Evolutionary conservation across 1,284 basidiomycete species (phyloP), one percentile per base, ranked within the genome.

Genomic region (Jaminaea rosea): DNA sequence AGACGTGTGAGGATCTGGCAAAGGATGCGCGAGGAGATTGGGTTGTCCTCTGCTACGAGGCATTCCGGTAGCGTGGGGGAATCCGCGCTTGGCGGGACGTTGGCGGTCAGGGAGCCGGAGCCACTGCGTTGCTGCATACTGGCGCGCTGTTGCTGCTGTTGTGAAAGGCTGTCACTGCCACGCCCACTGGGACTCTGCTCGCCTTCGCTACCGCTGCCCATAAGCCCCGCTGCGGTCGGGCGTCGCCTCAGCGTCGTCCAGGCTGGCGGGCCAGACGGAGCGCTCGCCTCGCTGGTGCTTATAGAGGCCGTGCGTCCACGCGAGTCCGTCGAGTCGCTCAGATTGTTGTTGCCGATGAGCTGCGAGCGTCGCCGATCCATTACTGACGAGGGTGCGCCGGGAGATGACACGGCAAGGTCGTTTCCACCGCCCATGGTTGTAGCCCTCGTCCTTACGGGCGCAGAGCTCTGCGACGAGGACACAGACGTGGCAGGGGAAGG

Each of bases 11-110:
- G 80, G 44, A 97, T 77, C 0, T 88, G 94, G 76, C 97, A 92
- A 53, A 97, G 84, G 57, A 71, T 65, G 7, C 58, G 55, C n/a
- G 60, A 50, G 31, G 62, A 61, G 32, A 69, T 94, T 0, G 93
- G 93, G 70, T 98, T 98, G 71, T 97, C 91, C 73, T 98, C 94
- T 0, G 92, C 94, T 44, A 99, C 81, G 29, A 99, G 76, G 66
- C 90, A 92, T 19, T 88, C 91, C 49, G 97, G 84, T 17, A 84
- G 68, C 28, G 69, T 46, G 27, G 53, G 42, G 26, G 34, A 60
- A 26, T 63, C 52, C 8, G 59, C 54, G 19, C 10, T 46, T 7
- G 10, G 31, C 10, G 31, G 31, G n/a, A n/a, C 10, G 31, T 10
- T 10, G 31, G 10, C n/a, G n/a, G n/a, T n/a, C n/a, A n/a, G n/a